phyloP scores from a whole-genome alignment of 768 basidiomycete species.

The Boletus rubroflammeus region DNA sequence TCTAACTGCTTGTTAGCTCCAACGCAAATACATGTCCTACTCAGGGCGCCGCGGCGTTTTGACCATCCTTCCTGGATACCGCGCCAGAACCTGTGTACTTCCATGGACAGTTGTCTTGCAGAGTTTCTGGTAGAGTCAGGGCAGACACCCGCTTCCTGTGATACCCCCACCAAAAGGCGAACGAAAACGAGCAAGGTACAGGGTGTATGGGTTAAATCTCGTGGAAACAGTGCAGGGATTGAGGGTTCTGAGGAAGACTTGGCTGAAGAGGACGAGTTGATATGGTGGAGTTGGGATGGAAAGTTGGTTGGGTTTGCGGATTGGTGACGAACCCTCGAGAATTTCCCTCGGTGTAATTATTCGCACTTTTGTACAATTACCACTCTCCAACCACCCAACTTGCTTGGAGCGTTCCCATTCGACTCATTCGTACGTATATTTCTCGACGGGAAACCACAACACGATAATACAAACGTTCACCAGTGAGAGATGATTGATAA shows the following conservation, averaged over 20 bases:
- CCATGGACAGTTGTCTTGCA: constrained; percentile 35
- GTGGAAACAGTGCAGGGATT: background rate
- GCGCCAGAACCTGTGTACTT: constrained; percentile 38
- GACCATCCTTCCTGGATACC: constrained; percentile 46
- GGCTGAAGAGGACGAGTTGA: constrained; percentile 43
- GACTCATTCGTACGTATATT: background rate
- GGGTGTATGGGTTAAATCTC: constrained; percentile 41
- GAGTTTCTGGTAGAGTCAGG: constrained; percentile 34
- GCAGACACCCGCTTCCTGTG: background rate
- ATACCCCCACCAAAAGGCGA: constrained; percentile 27
- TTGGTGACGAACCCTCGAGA: constrained; percentile 31
- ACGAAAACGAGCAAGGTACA: constrained; percentile 31
- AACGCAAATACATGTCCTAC: constrained; percentile 45
- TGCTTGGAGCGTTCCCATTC: background rate
- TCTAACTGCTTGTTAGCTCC: constrained; percentile 33
- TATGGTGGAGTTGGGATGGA: constrained; percentile 54
- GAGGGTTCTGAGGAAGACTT: constrained; percentile 12
- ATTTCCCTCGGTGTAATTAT: background rate
- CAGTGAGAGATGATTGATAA: background rate
- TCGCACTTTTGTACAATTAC: background rate
- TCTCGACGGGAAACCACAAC: background rate
- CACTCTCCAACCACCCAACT: background rate
- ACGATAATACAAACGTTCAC: too few species aligned
- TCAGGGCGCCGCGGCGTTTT: constrained; percentile 47
- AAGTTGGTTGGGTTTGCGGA: constrained; percentile 46